These are phyloP conservation scores for Edhazardia aedis DNA, from an alignment of 371 early-diverging fungal species.

Conservation along the genomic window DNA sequence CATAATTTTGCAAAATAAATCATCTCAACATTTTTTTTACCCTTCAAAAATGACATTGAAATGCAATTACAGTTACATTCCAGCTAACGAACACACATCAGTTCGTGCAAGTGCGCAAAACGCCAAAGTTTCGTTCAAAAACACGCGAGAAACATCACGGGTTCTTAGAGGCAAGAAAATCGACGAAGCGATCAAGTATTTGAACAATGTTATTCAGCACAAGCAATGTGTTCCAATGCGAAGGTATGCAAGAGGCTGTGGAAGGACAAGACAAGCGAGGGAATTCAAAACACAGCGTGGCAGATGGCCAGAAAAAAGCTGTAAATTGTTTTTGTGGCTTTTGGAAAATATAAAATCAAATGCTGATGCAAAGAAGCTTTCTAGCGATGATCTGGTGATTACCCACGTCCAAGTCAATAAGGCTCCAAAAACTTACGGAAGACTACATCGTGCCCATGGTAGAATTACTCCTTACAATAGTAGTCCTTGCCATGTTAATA, in stretches of 20 bases:
- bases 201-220: constrained; percentile 74
- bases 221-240: constrained; percentile 92
- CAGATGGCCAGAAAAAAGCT: constrained; percentile 94
- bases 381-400: constrained; percentile 52
- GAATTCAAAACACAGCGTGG: constrained; percentile 62
- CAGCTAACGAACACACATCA: too few relatives aligned
- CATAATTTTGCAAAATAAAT: too few relatives aligned
- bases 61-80: too few relatives aligned
- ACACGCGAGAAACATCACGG: constrained; percentile 84
- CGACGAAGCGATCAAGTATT: constrained; percentile 70
- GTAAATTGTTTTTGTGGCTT: constrained; percentile 66
- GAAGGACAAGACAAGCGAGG: constrained; percentile 87
- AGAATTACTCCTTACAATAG: constrained; percentile 79
- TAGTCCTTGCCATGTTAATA: constrained; percentile 83
- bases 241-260: constrained; percentile 81
- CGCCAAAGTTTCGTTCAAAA: constrained; percentile 52
- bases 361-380: constrained; percentile 75
- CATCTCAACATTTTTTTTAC: too few relatives aligned
- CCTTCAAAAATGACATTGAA: too few relatives aligned
- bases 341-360: constrained; percentile 85
- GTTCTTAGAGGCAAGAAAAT: constrained; percentile 77
- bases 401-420: constrained; percentile 87
- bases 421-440: constrained; percentile 84
- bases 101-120: constrained; percentile 32
- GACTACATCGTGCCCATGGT: constrained; percentile 95